These are phyloP conservation scores for Solanum lycopersicoides DNA, from an alignment of 257 asterid genomes.

Conservation along the genomic window DNA sequence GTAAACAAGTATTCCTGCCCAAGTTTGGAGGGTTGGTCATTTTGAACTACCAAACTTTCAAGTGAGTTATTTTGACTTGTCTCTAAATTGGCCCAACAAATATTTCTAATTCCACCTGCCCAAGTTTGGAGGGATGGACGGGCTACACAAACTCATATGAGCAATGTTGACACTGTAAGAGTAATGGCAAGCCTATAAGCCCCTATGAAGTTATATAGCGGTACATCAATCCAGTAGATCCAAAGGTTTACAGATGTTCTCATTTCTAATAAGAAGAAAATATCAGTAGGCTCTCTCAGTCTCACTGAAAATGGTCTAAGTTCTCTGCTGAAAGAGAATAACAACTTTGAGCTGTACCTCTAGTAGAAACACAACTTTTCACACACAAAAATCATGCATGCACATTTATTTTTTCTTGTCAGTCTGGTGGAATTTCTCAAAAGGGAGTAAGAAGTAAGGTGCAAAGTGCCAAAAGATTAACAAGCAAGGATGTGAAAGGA, in stretches of 20 bases:
- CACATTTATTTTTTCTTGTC: not conserved
- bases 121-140: not conserved
- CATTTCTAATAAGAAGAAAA: not conserved
- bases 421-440: not conserved
- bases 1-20: no score
- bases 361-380: not conserved
- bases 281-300: not conserved
- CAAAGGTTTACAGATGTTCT: not conserved
- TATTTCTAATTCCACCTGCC: not conserved
- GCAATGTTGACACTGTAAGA: not conserved
- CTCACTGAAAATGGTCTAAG: not conserved
- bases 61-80: not conserved
- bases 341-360: not conserved
- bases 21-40: no score
- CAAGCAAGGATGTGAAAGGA: not conserved
- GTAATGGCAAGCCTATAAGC: not conserved
- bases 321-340: not conserved
- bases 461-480: not conserved
- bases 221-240: not conserved
- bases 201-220: not conserved
- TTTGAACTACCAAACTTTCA: not conserved
- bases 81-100: not conserved
- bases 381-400: not conserved
- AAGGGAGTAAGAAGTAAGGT: not conserved
- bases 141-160: not conserved